A percentile compares a stretch with the other conserved stretches of the same genome.
These are phyloP conservation scores for Vaccinium corymbosum DNA, from an alignment of 148 eudicot species.

Conservation along the genomic window DNA sequence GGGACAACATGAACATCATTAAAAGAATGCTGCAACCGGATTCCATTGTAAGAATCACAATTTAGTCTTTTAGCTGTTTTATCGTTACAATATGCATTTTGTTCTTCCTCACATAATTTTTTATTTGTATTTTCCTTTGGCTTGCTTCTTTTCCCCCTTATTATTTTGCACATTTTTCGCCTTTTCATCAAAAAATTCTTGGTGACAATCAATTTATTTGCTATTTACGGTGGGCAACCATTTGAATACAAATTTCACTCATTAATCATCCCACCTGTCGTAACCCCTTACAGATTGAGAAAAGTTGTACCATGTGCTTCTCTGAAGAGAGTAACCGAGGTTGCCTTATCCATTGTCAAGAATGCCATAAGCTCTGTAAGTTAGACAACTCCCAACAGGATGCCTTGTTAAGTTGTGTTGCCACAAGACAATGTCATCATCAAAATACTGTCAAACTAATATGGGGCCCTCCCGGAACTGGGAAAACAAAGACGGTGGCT, in stretches of 20 bases:
- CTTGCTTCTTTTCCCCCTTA: not conserved
- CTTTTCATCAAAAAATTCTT: too few relatives aligned
- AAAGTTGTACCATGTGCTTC: not conserved
- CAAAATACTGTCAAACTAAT: constrained; percentile 40
- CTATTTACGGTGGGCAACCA: not conserved
- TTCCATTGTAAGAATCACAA: constrained; percentile 26
- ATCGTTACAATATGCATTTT: not conserved
- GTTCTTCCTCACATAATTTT: not conserved
- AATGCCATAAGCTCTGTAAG: constrained; percentile 15
- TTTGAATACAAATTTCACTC: not conserved
- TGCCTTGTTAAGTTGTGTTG: constrained; percentile 37
- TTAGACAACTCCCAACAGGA: constrained; percentile 38
- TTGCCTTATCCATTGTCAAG: not conserved
- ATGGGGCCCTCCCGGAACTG: constrained; percentile 72
- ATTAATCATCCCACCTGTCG: not conserved
- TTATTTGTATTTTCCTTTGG: not conserved
- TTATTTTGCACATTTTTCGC: not conserved
- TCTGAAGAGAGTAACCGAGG: not conserved
- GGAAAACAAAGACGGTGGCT: constrained; percentile 53
- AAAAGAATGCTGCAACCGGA: constrained; percentile 18
- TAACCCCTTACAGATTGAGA: constrained; percentile 9
- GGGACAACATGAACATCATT: constrained; percentile 23
- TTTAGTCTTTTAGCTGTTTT: not conserved
- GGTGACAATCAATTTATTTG: not conserved
- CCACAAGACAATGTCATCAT: constrained; percentile 35